Base-by-base conservation (phyloP, 1,139 yeast genomes). In the Eremothecium coryli region DNA sequence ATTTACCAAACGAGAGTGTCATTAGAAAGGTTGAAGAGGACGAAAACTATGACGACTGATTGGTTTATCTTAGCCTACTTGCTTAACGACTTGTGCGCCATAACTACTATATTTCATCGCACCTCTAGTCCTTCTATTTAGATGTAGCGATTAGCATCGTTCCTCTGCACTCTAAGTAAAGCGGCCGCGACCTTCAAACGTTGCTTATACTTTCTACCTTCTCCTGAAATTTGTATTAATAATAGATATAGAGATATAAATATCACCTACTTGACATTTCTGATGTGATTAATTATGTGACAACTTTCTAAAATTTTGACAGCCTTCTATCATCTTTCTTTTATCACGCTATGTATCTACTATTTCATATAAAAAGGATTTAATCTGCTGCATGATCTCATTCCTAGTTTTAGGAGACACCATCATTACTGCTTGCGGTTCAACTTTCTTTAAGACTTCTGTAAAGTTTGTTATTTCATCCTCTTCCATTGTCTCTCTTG, bases 1-100 rank as follows among this genome's bases (percentile, higher is more conserved):
- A 38, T 38, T 44, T 35, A 50, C 53, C 43, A 22, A 48, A 44
- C 40, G 90, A 79, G 45, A 76, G 80, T 20, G 85, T 82, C 15
- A 75, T 80, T 54, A 69, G 93, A 50, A 71, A 76, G 46, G 76
- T 82, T 17, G 88, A 79, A 35, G 94, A 82, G 50, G 94, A 82
- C 52, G 88, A 80, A 51, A 73, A 82, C 53, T 82, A 82, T 54
- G 94, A 82, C 54, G 93, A 80, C 39, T 85, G 72, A 25, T 10
- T 27, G 12, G 24, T 22, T 11, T 13, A 11, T 13, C 12, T 22
- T 13, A 13, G 13, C 24, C 24, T 13, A 5, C 24, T 5, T 11
- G 24, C 24, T n/a, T n/a, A n/a, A n/a, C n/a, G n/a, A n/a, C n/a
- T n/a, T n/a, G n/a, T n/a, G n/a, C n/a, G n/a, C n/a, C n/a, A n/a